A percentile compares a stretch with the other conserved stretches of the same genome.
phyloP scores from a whole-genome alignment of 2,329 filamentous ascomycete species.

The Tolypocladium pustulatum region DNA sequence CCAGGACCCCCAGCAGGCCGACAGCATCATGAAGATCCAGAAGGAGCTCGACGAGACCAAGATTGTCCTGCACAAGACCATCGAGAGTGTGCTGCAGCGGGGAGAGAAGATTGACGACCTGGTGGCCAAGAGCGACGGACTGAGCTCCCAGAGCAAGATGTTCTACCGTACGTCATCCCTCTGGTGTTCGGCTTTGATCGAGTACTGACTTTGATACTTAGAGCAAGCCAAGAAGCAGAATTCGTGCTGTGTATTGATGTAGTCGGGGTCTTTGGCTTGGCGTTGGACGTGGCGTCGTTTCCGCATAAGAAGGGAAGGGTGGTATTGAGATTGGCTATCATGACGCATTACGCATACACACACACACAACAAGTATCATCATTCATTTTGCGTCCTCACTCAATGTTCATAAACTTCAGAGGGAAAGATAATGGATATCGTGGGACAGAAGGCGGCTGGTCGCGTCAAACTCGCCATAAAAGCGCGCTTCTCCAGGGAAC shows the following conservation, averaged over 20 bases:
- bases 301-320: constrained; percentile 15
- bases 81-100: constrained; percentile 74
- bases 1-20: constrained; percentile 80
- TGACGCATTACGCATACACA: constrained; percentile 12
- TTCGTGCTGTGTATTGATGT: constrained; percentile 65
- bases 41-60: constrained; percentile 96
- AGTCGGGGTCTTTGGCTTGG: constrained; percentile 20
- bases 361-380: not conserved
- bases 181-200: not conserved
- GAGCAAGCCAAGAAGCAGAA: constrained; percentile 71
- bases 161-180: constrained; percentile 65
- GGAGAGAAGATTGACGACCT: constrained; percentile 95
- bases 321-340: constrained; percentile 22
- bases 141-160: constrained; percentile 92
- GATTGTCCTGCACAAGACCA: constrained; percentile 94
- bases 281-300: constrained; percentile 20
- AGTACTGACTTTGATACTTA: constrained; percentile 11
- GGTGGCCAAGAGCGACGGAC: constrained; percentile 82
- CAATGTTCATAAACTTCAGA: not conserved
- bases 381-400: constrained; percentile 6
- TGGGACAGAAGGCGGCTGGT: not conserved
- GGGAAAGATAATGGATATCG: not conserved
- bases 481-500: not conserved
- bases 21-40: constrained; percentile 92
- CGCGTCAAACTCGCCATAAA: not conserved